These are phyloP conservation scores for Aspergillus haitiensis DNA, from an alignment of 495 filamentous ascomycete genomes.

Conservation along the genomic window DNA sequence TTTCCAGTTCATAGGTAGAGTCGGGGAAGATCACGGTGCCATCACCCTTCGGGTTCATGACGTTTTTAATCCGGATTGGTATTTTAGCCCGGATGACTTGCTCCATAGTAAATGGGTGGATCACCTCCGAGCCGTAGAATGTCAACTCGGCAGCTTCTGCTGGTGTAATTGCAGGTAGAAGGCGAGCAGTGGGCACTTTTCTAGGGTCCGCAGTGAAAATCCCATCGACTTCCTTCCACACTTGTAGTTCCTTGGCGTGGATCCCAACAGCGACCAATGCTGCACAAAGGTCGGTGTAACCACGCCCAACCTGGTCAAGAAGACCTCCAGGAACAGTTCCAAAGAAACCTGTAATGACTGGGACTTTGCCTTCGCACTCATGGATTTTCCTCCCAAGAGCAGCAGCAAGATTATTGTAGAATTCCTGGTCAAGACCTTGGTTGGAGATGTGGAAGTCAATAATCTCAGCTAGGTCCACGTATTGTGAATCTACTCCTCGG, in stretches of 20 bases:
- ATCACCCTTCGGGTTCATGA: slow-evolving; percentile 84
- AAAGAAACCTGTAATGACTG: slow-evolving; percentile 84
- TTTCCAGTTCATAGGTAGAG: slow-evolving; percentile 47
- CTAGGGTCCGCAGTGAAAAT: slow-evolving; percentile 87
- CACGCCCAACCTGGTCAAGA: slow-evolving; percentile 76
- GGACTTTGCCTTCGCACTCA: slow-evolving; percentile 67
- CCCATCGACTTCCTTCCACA: slow-evolving; percentile 93
- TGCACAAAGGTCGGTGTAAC: slow-evolving; percentile 88
- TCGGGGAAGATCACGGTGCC: slow-evolving; percentile 80
- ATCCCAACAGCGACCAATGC: slow-evolving; percentile 78
- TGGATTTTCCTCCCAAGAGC: slow-evolving; percentile 65
- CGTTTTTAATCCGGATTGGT: slow-evolving; percentile 96
- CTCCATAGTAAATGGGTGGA: slow-evolving; percentile 98
- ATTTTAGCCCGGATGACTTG: slow-evolving; percentile 92
- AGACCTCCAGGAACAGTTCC: slow-evolving; percentile 80
- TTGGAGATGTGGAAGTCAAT: slow-evolving; percentile 59
- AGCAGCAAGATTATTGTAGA: slow-evolving; percentile 71
- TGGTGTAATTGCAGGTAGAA: slow-evolving; percentile 77
- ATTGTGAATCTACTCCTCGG: slow-evolving; percentile 74
- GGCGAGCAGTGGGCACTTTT: slow-evolving; percentile 80
- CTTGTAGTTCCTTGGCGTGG: slow-evolving; percentile 76
- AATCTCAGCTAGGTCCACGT: slow-evolving; percentile 79
- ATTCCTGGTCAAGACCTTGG: slow-evolving; percentile 69
- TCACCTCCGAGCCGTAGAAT: slow-evolving; percentile 93
- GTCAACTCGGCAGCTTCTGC: slow-evolving; percentile 88